Evolutionary conservation across 257 asterid genomes (phyloP).

Genomic region (Solanum rostratum): DNA sequence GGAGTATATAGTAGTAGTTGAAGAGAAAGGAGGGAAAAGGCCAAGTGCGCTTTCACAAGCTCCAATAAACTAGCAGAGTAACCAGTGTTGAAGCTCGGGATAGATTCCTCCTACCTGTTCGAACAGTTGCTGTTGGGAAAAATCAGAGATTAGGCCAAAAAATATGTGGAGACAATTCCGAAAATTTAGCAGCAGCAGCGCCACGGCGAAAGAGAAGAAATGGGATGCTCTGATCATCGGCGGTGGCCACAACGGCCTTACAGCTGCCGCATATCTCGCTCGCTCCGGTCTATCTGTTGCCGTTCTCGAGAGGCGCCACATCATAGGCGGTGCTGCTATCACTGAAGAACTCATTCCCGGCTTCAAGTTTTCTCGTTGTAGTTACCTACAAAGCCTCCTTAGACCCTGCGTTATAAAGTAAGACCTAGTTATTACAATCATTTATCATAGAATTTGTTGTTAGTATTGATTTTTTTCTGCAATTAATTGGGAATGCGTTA

Average conservation of each 20-base stretch:
- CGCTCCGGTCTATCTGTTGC: slow-evolving; percentile 95
- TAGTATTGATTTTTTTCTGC: not conserved
- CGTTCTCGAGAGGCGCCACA: slow-evolving; percentile 91
- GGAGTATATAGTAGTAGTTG: too few species aligned
- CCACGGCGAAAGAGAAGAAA: slow-evolving; percentile 29
- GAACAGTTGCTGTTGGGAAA: not conserved
- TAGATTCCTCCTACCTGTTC: not conserved
- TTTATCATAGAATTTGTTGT: not conserved
- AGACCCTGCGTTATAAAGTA: slow-evolving; percentile 72
- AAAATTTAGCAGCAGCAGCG: slow-evolving; percentile 16
- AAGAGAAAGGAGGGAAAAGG: not conserved
- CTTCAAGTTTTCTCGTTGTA: slow-evolving; percentile 90
- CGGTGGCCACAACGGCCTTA: slow-evolving; percentile 96
- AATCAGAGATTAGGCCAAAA: not conserved
- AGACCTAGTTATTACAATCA: not conserved
- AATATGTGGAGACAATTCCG: slow-evolving; percentile 50
- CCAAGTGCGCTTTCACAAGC: not conserved
- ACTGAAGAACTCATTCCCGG: slow-evolving; percentile 92
- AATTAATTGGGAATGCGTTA: not conserved
- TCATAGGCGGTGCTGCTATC: slow-evolving; percentile 96
- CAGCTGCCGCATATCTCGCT: slow-evolving; percentile 92
- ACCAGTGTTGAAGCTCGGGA: not conserved
- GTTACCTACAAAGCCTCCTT: slow-evolving; percentile 96
- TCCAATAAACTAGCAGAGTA: not conserved
- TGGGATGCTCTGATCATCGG: slow-evolving; percentile 92